phyloP scores from a whole-genome alignment of 2,329 filamentous ascomycete genomes.

The Elsinoe fawcettii region DNA sequence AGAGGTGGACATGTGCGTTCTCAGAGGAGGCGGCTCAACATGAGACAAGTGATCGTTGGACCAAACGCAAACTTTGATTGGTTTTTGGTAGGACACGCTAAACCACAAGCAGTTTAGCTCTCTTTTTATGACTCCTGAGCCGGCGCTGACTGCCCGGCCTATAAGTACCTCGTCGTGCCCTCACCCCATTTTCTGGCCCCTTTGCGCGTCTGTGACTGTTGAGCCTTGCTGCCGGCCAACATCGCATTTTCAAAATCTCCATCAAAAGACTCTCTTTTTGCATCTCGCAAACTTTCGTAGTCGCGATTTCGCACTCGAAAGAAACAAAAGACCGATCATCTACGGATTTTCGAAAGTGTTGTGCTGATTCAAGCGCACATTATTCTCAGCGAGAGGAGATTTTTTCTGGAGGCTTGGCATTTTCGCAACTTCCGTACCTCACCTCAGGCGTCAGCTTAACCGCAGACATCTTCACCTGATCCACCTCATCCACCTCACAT shows the following conservation, averaged over 20 bases:
- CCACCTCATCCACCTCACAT: constrained; percentile 8
- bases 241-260: background rate
- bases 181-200: background rate
- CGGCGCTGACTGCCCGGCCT: background rate
- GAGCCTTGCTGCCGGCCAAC: constrained; percentile 15
- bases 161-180: constrained; percentile 13
- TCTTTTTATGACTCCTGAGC: background rate
- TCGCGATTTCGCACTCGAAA: background rate
- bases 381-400: constrained; percentile 4
- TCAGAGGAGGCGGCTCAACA: constrained; percentile 1
- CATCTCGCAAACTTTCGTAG: constrained; percentile 11
- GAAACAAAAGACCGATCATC: constrained; percentile 9
- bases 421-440: background rate
- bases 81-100: background rate
- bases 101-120: background rate
- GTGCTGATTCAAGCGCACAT: constrained; percentile 2
- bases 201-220: constrained; percentile 14
- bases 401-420: constrained; percentile 6
- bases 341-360: constrained; percentile 6
- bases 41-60: constrained; percentile 7
- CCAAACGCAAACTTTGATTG: constrained; percentile 11
- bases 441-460: constrained; percentile 3
- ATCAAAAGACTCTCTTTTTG: constrained; percentile 9
- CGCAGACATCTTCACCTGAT: background rate
- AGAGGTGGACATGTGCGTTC: background rate